Evolutionary conservation across 2,329 filamentous ascomycete genomes (phyloP).

Genomic region (Scorias spongiosa): DNA sequence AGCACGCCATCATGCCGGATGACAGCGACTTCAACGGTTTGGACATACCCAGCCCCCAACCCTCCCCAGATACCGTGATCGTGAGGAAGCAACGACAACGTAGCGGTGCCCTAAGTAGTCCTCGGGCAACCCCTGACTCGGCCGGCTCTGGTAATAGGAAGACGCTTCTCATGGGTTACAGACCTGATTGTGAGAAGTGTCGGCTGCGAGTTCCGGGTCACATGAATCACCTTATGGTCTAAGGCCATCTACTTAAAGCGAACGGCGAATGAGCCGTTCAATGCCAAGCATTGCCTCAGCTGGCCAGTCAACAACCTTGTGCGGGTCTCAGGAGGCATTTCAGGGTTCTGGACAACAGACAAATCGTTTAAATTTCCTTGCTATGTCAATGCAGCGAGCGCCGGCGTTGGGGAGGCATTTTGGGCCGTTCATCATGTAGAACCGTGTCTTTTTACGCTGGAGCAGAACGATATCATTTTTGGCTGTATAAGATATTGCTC

Average conservation of each 20-base stretch:
- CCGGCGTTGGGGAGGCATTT: too few species aligned
- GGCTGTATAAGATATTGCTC: too few species aligned
- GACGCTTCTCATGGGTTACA: constrained; percentile 32
- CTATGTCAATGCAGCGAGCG: too few species aligned
- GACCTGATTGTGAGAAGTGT: constrained; percentile 36
- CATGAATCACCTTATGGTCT: constrained; percentile 31
- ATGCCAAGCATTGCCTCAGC: too few species aligned
- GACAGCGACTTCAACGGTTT: background rate
- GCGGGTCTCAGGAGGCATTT: too few species aligned
- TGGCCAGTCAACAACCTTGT: too few species aligned
- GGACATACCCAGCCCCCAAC: background rate
- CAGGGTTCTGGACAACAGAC: too few species aligned
- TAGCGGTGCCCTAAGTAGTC: constrained; percentile 20
- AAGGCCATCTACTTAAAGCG: background rate
- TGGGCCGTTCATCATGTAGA: too few species aligned
- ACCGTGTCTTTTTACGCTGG: too few species aligned
- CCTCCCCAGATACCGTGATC: constrained; percentile 10
- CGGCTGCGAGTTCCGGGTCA: constrained; percentile 32
- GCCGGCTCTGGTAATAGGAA: constrained; percentile 12
- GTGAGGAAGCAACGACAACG: constrained; percentile 20
- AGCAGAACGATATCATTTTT: too few species aligned
- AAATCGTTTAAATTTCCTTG: too few species aligned
- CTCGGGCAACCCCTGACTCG: constrained; percentile 10
- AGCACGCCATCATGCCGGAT: background rate
- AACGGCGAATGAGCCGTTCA: too few species aligned